These are phyloP conservation scores for Myxozyma nipponensis DNA, from an alignment of 805 yeast genomes.

Conservation along the genomic window DNA sequence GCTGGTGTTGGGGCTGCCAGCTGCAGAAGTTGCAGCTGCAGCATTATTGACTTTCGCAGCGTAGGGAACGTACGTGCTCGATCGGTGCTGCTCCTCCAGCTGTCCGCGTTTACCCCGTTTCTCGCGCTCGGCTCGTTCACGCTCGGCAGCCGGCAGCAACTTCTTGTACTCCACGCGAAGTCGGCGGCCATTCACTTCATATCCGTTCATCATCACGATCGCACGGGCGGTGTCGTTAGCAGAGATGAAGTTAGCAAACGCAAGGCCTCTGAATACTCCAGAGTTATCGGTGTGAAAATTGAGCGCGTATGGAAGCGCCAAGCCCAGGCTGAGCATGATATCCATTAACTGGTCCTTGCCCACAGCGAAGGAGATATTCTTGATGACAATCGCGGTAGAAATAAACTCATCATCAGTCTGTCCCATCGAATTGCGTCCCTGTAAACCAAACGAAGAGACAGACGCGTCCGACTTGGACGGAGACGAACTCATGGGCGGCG, in stretches of 20 bases:
- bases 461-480: conserved; percentile 6
- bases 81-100: conserved; percentile 88
- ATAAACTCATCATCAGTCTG: conserved; percentile 75
- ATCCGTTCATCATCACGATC: conserved; percentile 76
- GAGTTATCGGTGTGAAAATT: conserved; percentile 96
- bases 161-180: conserved; percentile 94
- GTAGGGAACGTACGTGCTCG: conserved; percentile 36
- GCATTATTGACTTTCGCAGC: background rate
- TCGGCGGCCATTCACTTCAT: conserved; percentile 96
- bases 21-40: conserved; percentile 14
- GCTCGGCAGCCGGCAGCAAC: conserved; percentile 88
- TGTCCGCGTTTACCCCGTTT: conserved; percentile 94
- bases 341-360: conserved; percentile 93
- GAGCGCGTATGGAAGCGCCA: conserved; percentile 95
- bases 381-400: conserved; percentile 96
- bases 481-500: conserved; percentile 10
- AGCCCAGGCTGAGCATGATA: conserved; percentile 79
- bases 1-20: conserved; percentile 7
- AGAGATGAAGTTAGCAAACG: conserved; percentile 94
- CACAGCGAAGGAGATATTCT: conserved; percentile 95
- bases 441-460: background rate
- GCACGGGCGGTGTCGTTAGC: conserved; percentile 91
- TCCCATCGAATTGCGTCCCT: background rate
- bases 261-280: conserved; percentile 95
- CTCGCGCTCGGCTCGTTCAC: conserved; percentile 93